Base-by-base conservation (phyloP, 75 land plant genomes). In the Selaginella moellendorffii region DNA sequence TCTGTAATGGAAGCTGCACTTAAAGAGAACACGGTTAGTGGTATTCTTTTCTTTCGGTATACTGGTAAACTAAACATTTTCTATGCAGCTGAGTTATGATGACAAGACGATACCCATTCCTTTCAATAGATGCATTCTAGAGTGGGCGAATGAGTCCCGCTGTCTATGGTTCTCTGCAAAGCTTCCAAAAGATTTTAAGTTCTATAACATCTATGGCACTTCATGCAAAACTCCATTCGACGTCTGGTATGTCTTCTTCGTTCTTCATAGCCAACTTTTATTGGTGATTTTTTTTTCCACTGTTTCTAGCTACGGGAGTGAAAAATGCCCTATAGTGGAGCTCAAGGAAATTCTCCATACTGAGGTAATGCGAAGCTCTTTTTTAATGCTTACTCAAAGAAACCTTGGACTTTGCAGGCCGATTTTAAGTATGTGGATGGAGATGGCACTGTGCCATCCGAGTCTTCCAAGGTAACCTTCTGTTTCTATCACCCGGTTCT, bases 401-500 rank as follows among this genome's bases (percentile, higher is more conserved):
- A 36, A 5, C 14, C 5, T 36, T 36, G 5, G 46, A 36, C 46
- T 5, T 36, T 76, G 53, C 83, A 95, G 99, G 77, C 99, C 29
- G 63, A 76, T n/a, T 95, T 86, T 26, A 63, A 72, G 0, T 86
- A 63, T 74, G 84, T 86, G 60, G 82, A 85, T 82, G 99, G 99
- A 29, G 99, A 95, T 75, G 99, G 99, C 36, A 86, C 99, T 53
- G 99, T 95, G 58, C 97, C 99, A 52, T n/a, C 65, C 1, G 97
- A 86, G 76, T 95, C 99, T 67, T 84, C 97, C 1, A 78, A 74
- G 91, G 99, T 90, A 69, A 5, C 14, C 14, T 5, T 36, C 14
- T 36, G 46, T 36, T 36, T 36, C 14, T 36, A 36, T 5, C 14
- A 36, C 5, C 5, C 14, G 5, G 46, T 56, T 21, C 31, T 53